Evolutionary conservation across 495 filamentous ascomycete species (phyloP).

Genomic region (Podospora comata): DNA sequence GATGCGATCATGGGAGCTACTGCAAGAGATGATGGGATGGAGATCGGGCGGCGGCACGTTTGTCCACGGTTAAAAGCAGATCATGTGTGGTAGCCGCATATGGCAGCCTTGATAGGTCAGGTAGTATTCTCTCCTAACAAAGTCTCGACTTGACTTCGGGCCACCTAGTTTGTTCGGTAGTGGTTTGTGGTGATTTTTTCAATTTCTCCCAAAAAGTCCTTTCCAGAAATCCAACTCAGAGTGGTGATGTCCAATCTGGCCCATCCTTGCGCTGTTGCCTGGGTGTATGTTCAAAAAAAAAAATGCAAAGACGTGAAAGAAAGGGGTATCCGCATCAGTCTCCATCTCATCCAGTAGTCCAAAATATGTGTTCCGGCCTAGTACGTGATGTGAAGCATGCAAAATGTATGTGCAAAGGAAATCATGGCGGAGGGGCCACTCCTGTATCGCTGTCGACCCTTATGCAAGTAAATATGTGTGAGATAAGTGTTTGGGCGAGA

Average conservation of each 20-base stretch:
- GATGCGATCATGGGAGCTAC: background rate
- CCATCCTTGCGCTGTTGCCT: background rate
- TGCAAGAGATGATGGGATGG: background rate
- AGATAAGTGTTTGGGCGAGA: background rate
- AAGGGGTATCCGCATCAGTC: background rate
- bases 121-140: background rate
- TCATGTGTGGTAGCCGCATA: background rate
- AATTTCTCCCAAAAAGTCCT: background rate
- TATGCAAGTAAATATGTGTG: background rate
- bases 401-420: background rate
- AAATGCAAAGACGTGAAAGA: background rate
- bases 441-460: background rate
- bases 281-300: background rate
- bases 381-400: background rate
- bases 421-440: background rate
- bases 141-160: background rate
- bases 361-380: background rate
- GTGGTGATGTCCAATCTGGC: background rate
- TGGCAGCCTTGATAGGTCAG: background rate
- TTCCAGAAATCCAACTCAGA: background rate
- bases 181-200: background rate
- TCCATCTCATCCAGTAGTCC: background rate
- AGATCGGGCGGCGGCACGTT: background rate
- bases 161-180: background rate
- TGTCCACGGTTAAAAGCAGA: background rate